A percentile compares a stretch with the other conserved stretches of the same genome.
phyloP scores from a whole-genome alignment of 352 stramenopile species.

The Phytophthora pinifolia region DNA sequence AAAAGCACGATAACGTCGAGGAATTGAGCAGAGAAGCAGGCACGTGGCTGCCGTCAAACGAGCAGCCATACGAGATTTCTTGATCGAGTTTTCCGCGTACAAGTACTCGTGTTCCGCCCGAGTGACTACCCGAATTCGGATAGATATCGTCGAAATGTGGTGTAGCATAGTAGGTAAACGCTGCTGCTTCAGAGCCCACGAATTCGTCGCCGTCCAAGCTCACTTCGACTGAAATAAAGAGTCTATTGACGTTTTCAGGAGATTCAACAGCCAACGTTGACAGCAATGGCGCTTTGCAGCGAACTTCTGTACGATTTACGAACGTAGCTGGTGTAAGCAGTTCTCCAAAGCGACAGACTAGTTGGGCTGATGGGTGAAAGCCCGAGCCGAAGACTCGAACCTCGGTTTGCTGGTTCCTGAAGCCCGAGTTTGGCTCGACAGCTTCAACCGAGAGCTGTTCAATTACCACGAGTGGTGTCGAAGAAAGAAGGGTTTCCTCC shows the following conservation, averaged over 20 bases:
- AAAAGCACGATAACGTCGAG: slow-evolving; percentile 21
- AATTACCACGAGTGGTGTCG: slow-evolving; percentile 14
- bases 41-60: slow-evolving; percentile 15
- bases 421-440: slow-evolving; percentile 26
- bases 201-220: slow-evolving; percentile 34
- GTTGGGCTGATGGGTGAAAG: slow-evolving; percentile 15
- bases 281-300: slow-evolving; percentile 17
- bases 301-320: slow-evolving; percentile 29
- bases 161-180: slow-evolving; percentile 28
- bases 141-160: slow-evolving; percentile 21
- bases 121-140: slow-evolving; percentile 23
- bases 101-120: slow-evolving; percentile 27
- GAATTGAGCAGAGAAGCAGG: slow-evolving; percentile 20
- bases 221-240: slow-evolving; percentile 21
- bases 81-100: slow-evolving; percentile 25
- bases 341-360: slow-evolving; percentile 36
- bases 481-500: slow-evolving; percentile 25
- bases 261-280: slow-evolving; percentile 1
- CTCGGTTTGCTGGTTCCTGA: slow-evolving; percentile 10
- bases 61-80: slow-evolving; percentile 30
- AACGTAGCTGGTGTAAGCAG: slow-evolving; percentile 13
- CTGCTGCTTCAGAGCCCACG: slow-evolving; percentile 1
- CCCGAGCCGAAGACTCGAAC: slow-evolving; percentile 29
- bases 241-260: neutral
- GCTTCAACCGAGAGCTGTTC: slow-evolving; percentile 21